Percentiles rank a stretch among this genome's conserved stretches.
Evolutionary conservation across 2,329 filamentous ascomycete species (phyloP).

Genomic region (Penicillium digitatum): DNA sequence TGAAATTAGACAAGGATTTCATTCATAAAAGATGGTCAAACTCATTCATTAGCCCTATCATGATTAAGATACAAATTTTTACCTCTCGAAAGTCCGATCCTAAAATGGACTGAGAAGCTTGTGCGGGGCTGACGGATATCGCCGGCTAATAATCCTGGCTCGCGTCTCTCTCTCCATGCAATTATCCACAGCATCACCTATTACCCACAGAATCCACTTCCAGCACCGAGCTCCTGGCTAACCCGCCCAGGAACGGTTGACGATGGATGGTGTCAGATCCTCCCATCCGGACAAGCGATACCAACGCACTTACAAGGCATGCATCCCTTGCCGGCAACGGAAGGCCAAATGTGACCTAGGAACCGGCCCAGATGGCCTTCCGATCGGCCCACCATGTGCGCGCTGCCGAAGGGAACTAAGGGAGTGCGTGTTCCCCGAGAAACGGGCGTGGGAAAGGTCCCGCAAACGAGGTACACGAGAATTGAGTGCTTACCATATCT

Average conservation of each 20-base stretch:
- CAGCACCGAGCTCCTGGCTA: slow-evolving; percentile 13
- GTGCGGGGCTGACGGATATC: slow-evolving; percentile 2
- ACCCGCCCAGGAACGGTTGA: slow-evolving; percentile 18
- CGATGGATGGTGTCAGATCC: slow-evolving; percentile 24
- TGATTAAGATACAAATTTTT: not conserved
- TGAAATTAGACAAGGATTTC: not conserved
- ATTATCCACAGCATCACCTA: slow-evolving; percentile 13
- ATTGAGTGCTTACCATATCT: not conserved
- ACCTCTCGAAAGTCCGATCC: not conserved
- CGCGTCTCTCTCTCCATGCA: not conserved
- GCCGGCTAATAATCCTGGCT: slow-evolving; percentile 5
- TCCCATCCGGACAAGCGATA: slow-evolving; percentile 38
- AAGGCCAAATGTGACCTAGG: slow-evolving; percentile 53
- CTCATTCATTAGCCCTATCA: not conserved
- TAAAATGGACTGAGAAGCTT: not conserved
- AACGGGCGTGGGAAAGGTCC: slow-evolving; percentile 40
- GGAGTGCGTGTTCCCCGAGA: slow-evolving; percentile 48
- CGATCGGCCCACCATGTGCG: slow-evolving; percentile 43
- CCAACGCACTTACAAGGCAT: slow-evolving; percentile 54
- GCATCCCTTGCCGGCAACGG: slow-evolving; percentile 50
- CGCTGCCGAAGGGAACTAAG: slow-evolving; percentile 51
- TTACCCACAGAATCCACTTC: slow-evolving; percentile 17
- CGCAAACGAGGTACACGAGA: slow-evolving; percentile 32
- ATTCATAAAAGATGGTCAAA: not conserved
- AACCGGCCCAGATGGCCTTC: slow-evolving; percentile 38